phyloP scores from a whole-genome alignment of 345 rosid species.

The Sisymbrium irio region DNA sequence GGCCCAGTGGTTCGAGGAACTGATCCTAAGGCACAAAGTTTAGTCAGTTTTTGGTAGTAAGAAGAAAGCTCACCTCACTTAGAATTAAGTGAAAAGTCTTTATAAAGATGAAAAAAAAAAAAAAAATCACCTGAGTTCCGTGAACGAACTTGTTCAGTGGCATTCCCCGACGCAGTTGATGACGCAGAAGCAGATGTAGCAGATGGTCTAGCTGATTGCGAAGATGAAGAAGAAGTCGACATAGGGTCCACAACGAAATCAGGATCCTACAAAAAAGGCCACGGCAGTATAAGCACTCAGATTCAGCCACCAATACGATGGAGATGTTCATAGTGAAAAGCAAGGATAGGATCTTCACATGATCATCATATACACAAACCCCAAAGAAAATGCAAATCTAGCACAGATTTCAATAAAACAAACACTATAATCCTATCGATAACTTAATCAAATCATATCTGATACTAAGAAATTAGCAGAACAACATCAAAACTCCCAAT shows the following conservation, averaged over 20 bases:
- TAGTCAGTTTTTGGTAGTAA: neutral
- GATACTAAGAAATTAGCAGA: neutral
- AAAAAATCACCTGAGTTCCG: slow-evolving; percentile 52
- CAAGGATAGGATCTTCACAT: neutral
- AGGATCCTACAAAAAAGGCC: slow-evolving; percentile 62
- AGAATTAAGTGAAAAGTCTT: neutral
- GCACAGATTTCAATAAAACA: neutral
- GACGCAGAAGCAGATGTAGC: slow-evolving; percentile 59
- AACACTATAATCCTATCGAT: neutral
- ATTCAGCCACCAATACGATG: neutral
- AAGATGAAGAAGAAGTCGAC: slow-evolving; percentile 54
- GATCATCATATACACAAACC: neutral
- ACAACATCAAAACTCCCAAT: slow-evolving; percentile 1
- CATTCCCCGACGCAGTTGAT: slow-evolving; percentile 44
- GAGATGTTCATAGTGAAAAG: neutral
- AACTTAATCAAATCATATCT: neutral
- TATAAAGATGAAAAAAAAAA: neutral
- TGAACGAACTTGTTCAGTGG: slow-evolving; percentile 50
- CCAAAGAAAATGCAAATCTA: neutral
- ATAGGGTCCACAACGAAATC: slow-evolving; percentile 86
- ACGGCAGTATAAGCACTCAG: slow-evolving; percentile 16
- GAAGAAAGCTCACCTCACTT: neutral
- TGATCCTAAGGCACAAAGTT: slow-evolving; percentile 50
- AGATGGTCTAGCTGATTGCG: slow-evolving; percentile 59
- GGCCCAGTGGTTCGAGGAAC: slow-evolving; percentile 60